Evolutionary conservation across 139 green algal species (phyloP).

Genomic region (Tetraselmis chui): DNA sequence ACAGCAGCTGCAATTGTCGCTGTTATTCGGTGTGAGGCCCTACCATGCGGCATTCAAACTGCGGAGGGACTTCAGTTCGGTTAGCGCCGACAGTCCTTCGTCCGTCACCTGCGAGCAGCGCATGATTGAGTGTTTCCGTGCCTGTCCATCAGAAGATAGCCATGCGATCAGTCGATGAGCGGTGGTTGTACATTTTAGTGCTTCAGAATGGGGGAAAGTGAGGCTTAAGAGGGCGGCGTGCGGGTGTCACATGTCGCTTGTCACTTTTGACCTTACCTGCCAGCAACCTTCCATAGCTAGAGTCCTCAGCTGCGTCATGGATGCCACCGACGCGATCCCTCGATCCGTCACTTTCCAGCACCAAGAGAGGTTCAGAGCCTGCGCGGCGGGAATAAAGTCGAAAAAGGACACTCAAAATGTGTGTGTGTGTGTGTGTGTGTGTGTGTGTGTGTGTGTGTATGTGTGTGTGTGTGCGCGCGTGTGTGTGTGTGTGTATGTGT

Average conservation of each 20-base stretch:
- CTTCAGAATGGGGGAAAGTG: background rate
- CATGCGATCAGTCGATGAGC: no score
- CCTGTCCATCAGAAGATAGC: background rate
- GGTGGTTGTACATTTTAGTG: no score
- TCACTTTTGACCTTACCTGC: background rate
- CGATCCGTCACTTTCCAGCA: background rate
- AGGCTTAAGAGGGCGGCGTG: background rate
- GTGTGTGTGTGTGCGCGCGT: no score
- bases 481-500: no score
- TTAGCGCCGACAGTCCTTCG: background rate
- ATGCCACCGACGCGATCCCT: background rate
- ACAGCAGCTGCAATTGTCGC: background rate
- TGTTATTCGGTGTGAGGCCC: background rate
- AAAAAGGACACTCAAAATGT: no score
- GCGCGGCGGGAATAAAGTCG: no score
- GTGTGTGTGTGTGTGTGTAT: no score
- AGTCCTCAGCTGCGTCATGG: background rate
- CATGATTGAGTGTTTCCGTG: background rate
- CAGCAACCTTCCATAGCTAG: background rate
- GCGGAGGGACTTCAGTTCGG: background rate
- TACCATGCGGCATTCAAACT: background rate
- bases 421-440: no score
- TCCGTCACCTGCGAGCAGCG: background rate
- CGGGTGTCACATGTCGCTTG: no score
- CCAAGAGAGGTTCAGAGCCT: background rate